Conservation (phyloP, 2,329 filamentous ascomycete species). For the Ophiostoma ips region DNA sequence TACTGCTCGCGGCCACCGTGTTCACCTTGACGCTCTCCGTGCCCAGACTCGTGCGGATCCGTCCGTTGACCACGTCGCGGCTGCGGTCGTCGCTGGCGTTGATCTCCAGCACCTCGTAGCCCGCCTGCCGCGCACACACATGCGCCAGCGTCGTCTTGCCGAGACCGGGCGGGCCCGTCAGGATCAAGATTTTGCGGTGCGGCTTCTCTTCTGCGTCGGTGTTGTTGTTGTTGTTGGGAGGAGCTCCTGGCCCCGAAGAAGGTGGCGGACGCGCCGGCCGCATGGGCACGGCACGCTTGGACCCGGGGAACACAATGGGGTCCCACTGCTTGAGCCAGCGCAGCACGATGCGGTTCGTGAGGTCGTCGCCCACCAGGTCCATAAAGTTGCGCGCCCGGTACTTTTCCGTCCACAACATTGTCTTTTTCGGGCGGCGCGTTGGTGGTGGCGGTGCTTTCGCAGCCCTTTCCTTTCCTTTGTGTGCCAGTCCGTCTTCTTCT, state of each 20-base stretch:
- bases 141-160: slow-evolving; percentile 95
- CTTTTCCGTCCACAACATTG: slow-evolving; percentile 85
- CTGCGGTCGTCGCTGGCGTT: slow-evolving; percentile 96
- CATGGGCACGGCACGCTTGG: slow-evolving; percentile 12
- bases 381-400: slow-evolving; percentile 86
- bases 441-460: background rate
- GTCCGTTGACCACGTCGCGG: slow-evolving; percentile 73
- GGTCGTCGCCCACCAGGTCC: slow-evolving; percentile 86
- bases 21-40: slow-evolving; percentile 85
- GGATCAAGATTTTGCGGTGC: slow-evolving; percentile 75
- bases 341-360: slow-evolving; percentile 79
- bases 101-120: slow-evolving; percentile 93
- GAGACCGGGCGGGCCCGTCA: slow-evolving; percentile 83
- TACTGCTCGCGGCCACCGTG: slow-evolving; percentile 32
- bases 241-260: background rate
- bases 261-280: background rate
- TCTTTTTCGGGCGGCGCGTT: background rate
- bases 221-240: background rate
- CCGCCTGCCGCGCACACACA: slow-evolving; percentile 87
- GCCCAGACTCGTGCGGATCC: slow-evolving; percentile 80
- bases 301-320: slow-evolving; percentile 65
- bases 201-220: slow-evolving; percentile 51
- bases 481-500: no score
- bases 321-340: slow-evolving; percentile 95
- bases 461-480: background rate